Evolutionary conservation across 106 monocot genomes (phyloP).

Genomic region (Acorus gramineus): DNA sequence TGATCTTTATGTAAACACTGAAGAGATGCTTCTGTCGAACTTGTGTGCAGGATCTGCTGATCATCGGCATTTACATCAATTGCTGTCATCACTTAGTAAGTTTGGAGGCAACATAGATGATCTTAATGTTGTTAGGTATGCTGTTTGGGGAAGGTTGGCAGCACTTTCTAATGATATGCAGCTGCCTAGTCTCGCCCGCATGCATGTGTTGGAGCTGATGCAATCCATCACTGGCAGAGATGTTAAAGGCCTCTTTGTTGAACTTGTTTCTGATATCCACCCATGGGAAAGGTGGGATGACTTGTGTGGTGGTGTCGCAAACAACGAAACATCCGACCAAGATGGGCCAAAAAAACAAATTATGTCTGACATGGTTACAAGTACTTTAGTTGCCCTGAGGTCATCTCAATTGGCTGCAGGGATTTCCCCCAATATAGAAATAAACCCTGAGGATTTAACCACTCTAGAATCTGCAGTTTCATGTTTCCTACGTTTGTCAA

Average conservation of each 20-base stretch:
- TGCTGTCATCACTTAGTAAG: constrained; percentile 68
- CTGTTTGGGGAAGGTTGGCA: constrained; percentile 62
- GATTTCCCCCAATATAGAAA: constrained; percentile 38
- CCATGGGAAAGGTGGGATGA: constrained; percentile 82
- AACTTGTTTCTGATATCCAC: constrained; percentile 39
- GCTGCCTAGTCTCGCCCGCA: constrained; percentile 35
- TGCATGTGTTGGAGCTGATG: constrained; percentile 80
- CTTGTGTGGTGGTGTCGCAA: constrained; percentile 12
- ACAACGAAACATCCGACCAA: constrained; percentile 8
- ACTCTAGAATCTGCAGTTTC: constrained; percentile 59
- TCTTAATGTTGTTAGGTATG: constrained; percentile 42
- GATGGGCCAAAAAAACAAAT: not conserved
- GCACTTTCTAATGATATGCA: constrained; percentile 57
- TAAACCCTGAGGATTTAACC: constrained; percentile 46
- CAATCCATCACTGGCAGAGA: constrained; percentile 61
- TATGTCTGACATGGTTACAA: constrained; percentile 32
- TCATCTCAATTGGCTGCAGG: constrained; percentile 44
- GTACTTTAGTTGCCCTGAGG: constrained; percentile 60
- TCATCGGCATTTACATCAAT: constrained; percentile 23
- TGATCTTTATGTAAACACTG: constrained; percentile 36
- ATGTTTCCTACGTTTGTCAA: constrained; percentile 55
- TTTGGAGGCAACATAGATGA: constrained; percentile 28
- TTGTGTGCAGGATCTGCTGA: constrained; percentile 18
- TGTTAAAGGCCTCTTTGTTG: constrained; percentile 29
- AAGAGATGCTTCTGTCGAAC: constrained; percentile 23